Evolutionary conservation across 768 basidiomycete species (phyloP).

Genomic region (Boletus subcaerulescens): DNA sequence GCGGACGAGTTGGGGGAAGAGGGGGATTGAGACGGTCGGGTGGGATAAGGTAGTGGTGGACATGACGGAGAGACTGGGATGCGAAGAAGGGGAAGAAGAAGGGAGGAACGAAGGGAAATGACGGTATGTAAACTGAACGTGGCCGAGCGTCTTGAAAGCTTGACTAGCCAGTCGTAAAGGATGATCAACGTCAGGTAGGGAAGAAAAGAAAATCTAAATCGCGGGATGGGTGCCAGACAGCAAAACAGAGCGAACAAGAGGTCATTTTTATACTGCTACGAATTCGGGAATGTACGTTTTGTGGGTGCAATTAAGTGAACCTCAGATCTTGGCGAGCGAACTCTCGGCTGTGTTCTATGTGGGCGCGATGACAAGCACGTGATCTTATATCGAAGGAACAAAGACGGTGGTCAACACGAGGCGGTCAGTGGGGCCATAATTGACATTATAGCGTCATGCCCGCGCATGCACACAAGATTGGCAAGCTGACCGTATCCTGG

Average conservation of each 20-base stretch:
- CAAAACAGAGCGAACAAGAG: not conserved
- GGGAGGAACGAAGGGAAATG: not conserved
- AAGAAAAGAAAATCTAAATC: not conserved
- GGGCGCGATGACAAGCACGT: constrained; percentile 15
- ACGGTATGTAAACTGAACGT: not conserved
- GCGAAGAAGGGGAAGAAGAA: not conserved
- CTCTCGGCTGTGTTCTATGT: constrained; percentile 10
- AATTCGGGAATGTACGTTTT: constrained; percentile 8
- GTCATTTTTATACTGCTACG: constrained; percentile 17
- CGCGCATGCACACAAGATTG: constrained; percentile 47
- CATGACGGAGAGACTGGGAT: not conserved
- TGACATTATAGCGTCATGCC: constrained; percentile 17
- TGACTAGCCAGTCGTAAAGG: not conserved
- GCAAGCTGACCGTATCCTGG: constrained; percentile 25
- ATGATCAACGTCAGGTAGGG: not conserved
- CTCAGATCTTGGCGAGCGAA: not conserved
- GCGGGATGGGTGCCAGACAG: constrained; percentile 16
- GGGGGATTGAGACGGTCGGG: constrained; percentile 21
- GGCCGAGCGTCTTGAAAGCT: too few species aligned
- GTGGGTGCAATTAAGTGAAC: not conserved
- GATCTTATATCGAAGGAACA: constrained; percentile 10
- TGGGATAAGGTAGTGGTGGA: not conserved
- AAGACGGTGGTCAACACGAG: constrained; percentile 9
- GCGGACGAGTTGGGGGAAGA: constrained; percentile 36
- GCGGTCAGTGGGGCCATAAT: constrained; percentile 8